Percentiles rank a stretch among this genome's conserved stretches.
phyloP scores from a whole-genome alignment of 495 filamentous ascomycete species.

The Trichoderma gamsii region DNA sequence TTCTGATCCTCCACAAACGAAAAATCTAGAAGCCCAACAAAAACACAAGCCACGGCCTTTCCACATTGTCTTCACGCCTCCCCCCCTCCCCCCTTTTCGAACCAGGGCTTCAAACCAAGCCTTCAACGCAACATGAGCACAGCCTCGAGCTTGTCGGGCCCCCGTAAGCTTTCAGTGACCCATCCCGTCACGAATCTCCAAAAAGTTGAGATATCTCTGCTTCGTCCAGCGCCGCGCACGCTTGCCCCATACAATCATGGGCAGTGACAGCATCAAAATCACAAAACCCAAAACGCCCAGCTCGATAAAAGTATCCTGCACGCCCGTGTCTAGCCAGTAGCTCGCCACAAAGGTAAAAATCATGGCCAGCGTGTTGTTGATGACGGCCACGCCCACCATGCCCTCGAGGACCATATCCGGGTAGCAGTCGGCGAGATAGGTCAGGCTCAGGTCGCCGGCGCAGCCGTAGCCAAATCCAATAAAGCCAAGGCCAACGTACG shows the following conservation, averaged over 20 bases:
- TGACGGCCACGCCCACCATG: constrained; percentile 10
- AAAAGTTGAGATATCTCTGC: constrained; percentile 3
- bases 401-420: constrained; percentile 8
- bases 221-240: not conserved
- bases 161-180: not conserved
- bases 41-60: too few species aligned
- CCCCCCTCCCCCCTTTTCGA: too few species aligned
- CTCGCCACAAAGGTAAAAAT: constrained; percentile 7
- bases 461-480: constrained; percentile 9
- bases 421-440: constrained; percentile 8
- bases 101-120: too few species aligned
- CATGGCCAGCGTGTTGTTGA: constrained; percentile 13
- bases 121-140: too few species aligned
- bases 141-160: too few species aligned
- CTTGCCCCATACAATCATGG: constrained; percentile 7
- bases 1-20: too few species aligned
- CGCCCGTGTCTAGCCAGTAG: constrained; percentile 5
- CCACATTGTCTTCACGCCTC: too few species aligned
- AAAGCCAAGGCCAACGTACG: constrained; percentile 3
- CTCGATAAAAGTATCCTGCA: constrained; percentile 6
- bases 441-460: not conserved
- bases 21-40: too few species aligned
- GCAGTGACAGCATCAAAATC: not conserved
- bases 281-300: not conserved
- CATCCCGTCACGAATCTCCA: constrained; percentile 7